A percentile compares a stretch with the other conserved stretches of the same genome.
Evolutionary conservation across 352 stramenopile genomes (phyloP).

Genomic region (Globisporangium nunn): DNA sequence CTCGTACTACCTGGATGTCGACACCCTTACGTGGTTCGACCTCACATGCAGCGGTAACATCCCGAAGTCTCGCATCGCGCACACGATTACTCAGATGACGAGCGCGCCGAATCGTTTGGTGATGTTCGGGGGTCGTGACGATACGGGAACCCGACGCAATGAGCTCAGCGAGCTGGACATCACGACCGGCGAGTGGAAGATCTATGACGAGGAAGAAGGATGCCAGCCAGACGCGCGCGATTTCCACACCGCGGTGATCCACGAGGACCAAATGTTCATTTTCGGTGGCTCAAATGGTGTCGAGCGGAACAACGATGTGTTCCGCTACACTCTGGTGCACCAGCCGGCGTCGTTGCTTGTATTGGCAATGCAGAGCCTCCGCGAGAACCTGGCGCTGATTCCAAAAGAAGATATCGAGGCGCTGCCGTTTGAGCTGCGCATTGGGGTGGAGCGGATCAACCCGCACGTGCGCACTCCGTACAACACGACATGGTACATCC

Average conservation of each 20-base stretch:
- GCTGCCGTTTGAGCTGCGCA: constrained; percentile 53
- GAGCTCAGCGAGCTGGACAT: constrained; percentile 67
- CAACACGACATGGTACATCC: constrained; percentile 60
- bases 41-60: constrained; percentile 54
- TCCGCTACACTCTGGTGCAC: constrained; percentile 52
- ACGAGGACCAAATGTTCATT: constrained; percentile 72
- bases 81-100: constrained; percentile 58
- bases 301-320: constrained; percentile 78
- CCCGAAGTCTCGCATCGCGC: constrained; percentile 69
- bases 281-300: constrained; percentile 81
- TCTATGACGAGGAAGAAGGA: constrained; percentile 45
- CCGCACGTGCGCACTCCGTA: constrained; percentile 47
- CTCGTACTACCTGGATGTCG: constrained; percentile 68
- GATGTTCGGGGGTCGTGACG: constrained; percentile 78
- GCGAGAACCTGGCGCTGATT: constrained; percentile 32
- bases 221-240: constrained; percentile 73
- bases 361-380: constrained; percentile 60
- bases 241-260: constrained; percentile 74
- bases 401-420: constrained; percentile 32
- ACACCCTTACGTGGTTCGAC: constrained; percentile 60
- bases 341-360: constrained; percentile 61
- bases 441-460: constrained; percentile 71
- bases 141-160: constrained; percentile 57
- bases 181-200: constrained; percentile 51
- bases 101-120: constrained; percentile 42